Conservation (phyloP, 169 alveolate genomes). For the Plasmodium coatneyi region DNA sequence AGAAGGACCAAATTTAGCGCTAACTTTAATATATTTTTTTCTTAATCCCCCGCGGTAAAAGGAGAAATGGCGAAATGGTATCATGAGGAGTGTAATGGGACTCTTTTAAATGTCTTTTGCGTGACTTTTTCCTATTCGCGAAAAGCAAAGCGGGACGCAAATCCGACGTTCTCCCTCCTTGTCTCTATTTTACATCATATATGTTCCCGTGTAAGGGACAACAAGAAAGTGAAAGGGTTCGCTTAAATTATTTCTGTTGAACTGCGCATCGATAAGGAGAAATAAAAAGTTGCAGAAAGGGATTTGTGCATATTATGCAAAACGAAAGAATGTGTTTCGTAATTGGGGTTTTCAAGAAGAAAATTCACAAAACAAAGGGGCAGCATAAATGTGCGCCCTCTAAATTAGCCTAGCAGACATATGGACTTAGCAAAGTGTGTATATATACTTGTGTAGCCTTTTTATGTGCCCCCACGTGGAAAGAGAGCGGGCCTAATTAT, state of each 20-base stretch:
- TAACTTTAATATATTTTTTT: background rate
- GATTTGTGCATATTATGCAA: background rate
- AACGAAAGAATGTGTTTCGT: background rate
- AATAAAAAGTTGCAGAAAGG: background rate
- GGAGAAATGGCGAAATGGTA: background rate
- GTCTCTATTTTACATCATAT: background rate
- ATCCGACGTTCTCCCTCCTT: background rate
- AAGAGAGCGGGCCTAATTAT: background rate
- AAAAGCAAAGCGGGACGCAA: background rate
- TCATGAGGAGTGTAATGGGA: background rate
- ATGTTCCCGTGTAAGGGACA: background rate
- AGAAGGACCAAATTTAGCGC: background rate
- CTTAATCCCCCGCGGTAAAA: background rate
- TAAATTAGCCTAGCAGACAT: background rate
- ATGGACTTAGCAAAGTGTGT: background rate
- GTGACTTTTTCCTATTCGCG: background rate
- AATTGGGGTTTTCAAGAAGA: background rate
- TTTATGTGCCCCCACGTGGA: background rate
- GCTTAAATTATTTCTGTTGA: background rate
- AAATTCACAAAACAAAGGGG: background rate
- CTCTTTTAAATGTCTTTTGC: background rate
- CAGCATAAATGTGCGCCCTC: background rate
- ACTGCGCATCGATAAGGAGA: background rate
- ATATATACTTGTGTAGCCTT: background rate
- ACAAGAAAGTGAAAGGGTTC: background rate